A percentile compares a stretch with the other conserved stretches of the same genome.
These are phyloP conservation scores for Trichoderma atrobrunneum DNA, from an alignment of 2,329 filamentous ascomycete species.

Conservation along the genomic window DNA sequence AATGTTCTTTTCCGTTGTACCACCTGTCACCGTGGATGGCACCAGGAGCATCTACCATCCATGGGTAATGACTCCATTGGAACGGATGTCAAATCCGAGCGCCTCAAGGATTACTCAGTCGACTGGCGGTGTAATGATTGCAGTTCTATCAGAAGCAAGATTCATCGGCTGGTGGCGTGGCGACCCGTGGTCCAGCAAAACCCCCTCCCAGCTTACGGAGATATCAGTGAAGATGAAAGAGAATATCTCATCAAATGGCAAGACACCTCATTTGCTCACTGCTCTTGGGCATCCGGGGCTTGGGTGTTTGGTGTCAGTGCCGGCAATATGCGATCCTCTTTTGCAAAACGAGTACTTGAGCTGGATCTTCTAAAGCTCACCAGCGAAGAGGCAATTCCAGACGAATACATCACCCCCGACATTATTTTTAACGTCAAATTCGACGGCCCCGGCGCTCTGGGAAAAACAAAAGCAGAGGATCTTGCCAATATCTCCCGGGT, in stretches of 20 bases:
- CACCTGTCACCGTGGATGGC: constrained; percentile 73
- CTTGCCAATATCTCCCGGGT: constrained; percentile 70
- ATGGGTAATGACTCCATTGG: constrained; percentile 33
- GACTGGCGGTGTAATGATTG: constrained; percentile 84
- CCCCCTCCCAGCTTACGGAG: constrained; percentile 34
- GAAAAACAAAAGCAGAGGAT: constrained; percentile 65
- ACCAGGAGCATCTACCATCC: constrained; percentile 76
- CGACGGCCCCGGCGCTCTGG: constrained; percentile 42
- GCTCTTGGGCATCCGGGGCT: constrained; percentile 80
- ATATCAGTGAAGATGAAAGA: constrained; percentile 63
- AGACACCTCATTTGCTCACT: constrained; percentile 73
- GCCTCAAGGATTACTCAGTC: constrained; percentile 68
- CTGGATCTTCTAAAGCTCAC: constrained; percentile 62
- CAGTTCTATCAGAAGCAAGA: constrained; percentile 59
- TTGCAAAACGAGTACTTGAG: constrained; percentile 66
- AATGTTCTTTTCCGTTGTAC: constrained; percentile 82
- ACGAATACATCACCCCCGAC: constrained; percentile 81
- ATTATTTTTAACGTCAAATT: constrained; percentile 80
- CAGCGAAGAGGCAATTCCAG: constrained; percentile 76
- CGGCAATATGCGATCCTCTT: constrained; percentile 66
- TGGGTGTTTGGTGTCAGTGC: constrained; percentile 78
- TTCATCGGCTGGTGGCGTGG: constrained; percentile 85
- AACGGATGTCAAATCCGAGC: constrained; percentile 42
- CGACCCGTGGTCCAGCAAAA: constrained; percentile 53
- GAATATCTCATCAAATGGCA: constrained; percentile 94